phyloP scores from a whole-genome alignment of 164 flowering plant species.

The Tetracentron sinense region DNA sequence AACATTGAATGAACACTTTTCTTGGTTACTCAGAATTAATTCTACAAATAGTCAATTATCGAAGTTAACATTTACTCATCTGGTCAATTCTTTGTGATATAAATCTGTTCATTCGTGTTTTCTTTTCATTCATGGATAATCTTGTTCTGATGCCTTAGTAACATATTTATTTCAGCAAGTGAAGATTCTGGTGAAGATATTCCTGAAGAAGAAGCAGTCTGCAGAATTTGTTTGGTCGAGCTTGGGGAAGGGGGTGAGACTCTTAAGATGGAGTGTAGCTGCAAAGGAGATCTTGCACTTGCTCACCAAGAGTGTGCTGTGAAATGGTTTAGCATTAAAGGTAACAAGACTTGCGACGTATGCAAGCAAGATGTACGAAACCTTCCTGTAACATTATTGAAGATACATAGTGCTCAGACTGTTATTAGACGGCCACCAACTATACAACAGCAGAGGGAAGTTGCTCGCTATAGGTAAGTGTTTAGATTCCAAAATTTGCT shows the following conservation, averaged over 20 bases:
- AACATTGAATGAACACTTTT: too few species aligned
- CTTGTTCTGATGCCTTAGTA: neutral
- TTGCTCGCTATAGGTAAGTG: slow-evolving; percentile 55
- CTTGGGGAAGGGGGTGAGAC: slow-evolving; percentile 75
- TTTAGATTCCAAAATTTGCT: neutral
- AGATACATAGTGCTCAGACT: slow-evolving; percentile 44
- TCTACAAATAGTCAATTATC: neutral
- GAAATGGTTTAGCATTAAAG: slow-evolving; percentile 89
- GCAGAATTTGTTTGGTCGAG: slow-evolving; percentile 80
- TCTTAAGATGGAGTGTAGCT: slow-evolving; percentile 79
- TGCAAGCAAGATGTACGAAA: slow-evolving; percentile 74
- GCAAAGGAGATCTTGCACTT: slow-evolving; percentile 90
- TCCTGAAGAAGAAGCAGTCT: slow-evolving; percentile 84
- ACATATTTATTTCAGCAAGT: slow-evolving; percentile 26
- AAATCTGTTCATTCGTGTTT: neutral
- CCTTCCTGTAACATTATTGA: slow-evolving; percentile 69
- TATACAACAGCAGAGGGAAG: slow-evolving; percentile 41
- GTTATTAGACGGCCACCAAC: slow-evolving; percentile 33
- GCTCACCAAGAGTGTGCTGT: slow-evolving; percentile 82
- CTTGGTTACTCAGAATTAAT: too few species aligned
- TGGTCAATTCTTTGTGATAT: neutral
- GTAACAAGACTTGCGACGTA: slow-evolving; percentile 75
- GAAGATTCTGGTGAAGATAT: slow-evolving; percentile 65
- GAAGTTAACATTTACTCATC: neutral
- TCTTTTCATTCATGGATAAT: neutral